Base-by-base conservation (phyloP, 192 early-diverging fungal genomes). In the Gigaspora rosea region DNA sequence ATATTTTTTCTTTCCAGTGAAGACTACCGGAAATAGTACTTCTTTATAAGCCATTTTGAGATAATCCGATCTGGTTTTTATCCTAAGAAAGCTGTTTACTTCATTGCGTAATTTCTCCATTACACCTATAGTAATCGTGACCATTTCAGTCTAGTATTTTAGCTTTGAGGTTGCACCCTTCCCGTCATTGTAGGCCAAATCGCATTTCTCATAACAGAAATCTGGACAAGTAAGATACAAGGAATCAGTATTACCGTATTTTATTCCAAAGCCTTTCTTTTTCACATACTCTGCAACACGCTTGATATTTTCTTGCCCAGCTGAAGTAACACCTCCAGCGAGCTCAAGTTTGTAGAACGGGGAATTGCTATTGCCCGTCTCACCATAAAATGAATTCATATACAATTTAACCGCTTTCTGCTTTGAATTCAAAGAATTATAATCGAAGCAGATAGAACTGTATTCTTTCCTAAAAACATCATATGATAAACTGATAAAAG, bases 1-100 rank as follows among this genome's bases (percentile, higher is more conserved):
- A 35, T 52, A 56, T 56, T 72, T 72, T 72, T 72, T 72, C 50
- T 72, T 72, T 36, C 51, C 70, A 33, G 51, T 72, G 56, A 72
- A 72, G 8, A 27, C 50, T 36, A 72, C 48, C 1, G 48, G 46
- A 69, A 69, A 69, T 69, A 69, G 16, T 4, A 69, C 48, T 13
- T 48, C 67, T 5, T 69, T 41, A 20, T 69, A 69, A 3, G 67
- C 67, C 46, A 69, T 69, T 49, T 69, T 69, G 1, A 69, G 67
- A 27, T 49, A 69, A 69, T 36, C 18, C 48, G 67, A 47, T 46
- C 41, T 13, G 15, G 47, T 69, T 8, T 69, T 16, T 27, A 18
- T 69, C 15, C 15, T 27, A 1, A 69, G 46, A 13, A 47, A 13
- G 10, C 2, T 27, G 48, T 69, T 69, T 1, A 69, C 67, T 49